A percentile compares a stretch with the other conserved stretches of the same genome.
phyloP scores from a whole-genome alignment of 495 filamentous ascomycete genomes.

The Aspergillus egyptiacus region DNA sequence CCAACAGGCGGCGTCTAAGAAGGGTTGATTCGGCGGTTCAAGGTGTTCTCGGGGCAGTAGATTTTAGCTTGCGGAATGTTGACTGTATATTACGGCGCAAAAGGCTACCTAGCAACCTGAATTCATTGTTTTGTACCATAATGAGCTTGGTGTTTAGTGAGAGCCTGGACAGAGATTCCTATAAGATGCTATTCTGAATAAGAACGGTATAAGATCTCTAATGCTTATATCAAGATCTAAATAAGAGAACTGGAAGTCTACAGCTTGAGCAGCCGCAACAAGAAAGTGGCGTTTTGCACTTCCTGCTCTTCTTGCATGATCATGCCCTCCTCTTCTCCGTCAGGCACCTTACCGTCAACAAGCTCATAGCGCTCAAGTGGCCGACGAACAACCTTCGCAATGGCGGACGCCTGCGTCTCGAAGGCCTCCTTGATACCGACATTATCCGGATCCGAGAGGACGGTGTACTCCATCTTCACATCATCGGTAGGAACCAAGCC shows the following conservation, averaged over 20 bases:
- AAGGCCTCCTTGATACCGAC: constrained; percentile 72
- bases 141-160: not conserved
- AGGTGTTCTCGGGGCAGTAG: too few relatives aligned
- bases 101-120: not conserved
- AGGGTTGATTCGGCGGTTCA: constrained; percentile 24
- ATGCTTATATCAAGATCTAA: not conserved
- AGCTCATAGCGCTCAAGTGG: constrained; percentile 69
- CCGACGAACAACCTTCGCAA: constrained; percentile 75
- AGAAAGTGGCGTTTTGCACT: constrained; percentile 78
- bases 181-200: constrained; percentile 7
- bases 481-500: constrained; percentile 77
- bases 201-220: constrained; percentile 8
- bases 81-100: constrained; percentile 4
- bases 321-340: constrained; percentile 51
- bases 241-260: constrained; percentile 30
- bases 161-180: not conserved
- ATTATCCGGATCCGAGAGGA: constrained; percentile 69
- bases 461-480: constrained; percentile 75
- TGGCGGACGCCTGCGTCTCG: constrained; percentile 55
- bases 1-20: constrained; percentile 37
- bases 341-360: constrained; percentile 55
- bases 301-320: constrained; percentile 86
- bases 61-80: too few relatives aligned
- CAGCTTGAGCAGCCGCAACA: constrained; percentile 75
- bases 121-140: not conserved